These are phyloP conservation scores for Hypocreales sp. DNA, from an alignment of 2,329 filamentous ascomycete species.

Conservation along the genomic window DNA sequence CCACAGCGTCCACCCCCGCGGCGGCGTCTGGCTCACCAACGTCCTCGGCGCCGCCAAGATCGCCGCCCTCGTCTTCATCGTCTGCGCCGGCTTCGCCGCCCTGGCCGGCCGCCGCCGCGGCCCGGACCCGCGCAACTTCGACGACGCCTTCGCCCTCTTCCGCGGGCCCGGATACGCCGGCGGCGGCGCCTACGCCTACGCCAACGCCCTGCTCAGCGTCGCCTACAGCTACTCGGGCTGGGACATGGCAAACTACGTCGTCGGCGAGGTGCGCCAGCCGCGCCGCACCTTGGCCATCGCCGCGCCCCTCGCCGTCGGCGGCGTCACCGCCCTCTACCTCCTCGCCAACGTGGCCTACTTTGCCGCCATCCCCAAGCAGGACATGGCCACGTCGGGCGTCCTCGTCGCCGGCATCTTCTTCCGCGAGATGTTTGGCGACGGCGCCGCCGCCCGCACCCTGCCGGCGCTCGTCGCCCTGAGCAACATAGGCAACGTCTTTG, in stretches of 20 bases:
- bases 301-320: slow-evolving; percentile 40
- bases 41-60: slow-evolving; percentile 46
- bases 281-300: slow-evolving; percentile 37
- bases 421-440: slow-evolving; percentile 42
- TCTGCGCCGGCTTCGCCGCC: slow-evolving; percentile 43
- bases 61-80: slow-evolving; percentile 41
- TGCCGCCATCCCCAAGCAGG: slow-evolving; percentile 41
- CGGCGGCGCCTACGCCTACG: slow-evolving; percentile 35
- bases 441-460: slow-evolving; percentile 29
- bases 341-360: slow-evolving; percentile 53
- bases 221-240: slow-evolving; percentile 48
- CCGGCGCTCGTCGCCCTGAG: slow-evolving; percentile 44
- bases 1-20: slow-evolving; percentile 36
- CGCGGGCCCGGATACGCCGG: slow-evolving; percentile 27
- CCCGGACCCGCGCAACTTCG: slow-evolving; percentile 38
- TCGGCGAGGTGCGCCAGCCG: slow-evolving; percentile 40
- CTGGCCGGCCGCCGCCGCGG: slow-evolving; percentile 33
- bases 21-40: slow-evolving; percentile 44
- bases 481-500: slow-evolving; percentile 46
- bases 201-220: slow-evolving; percentile 40
- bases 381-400: slow-evolving; percentile 40
- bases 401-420: slow-evolving; percentile 48
- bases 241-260: slow-evolving; percentile 48
- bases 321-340: slow-evolving; percentile 44
- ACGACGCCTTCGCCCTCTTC: slow-evolving; percentile 34